Evolutionary conservation across 1,284 basidiomycete genomes (phyloP), one percentile per base, ranked within the genome.

Genomic region (Gyrodon tennesseensis): DNA sequence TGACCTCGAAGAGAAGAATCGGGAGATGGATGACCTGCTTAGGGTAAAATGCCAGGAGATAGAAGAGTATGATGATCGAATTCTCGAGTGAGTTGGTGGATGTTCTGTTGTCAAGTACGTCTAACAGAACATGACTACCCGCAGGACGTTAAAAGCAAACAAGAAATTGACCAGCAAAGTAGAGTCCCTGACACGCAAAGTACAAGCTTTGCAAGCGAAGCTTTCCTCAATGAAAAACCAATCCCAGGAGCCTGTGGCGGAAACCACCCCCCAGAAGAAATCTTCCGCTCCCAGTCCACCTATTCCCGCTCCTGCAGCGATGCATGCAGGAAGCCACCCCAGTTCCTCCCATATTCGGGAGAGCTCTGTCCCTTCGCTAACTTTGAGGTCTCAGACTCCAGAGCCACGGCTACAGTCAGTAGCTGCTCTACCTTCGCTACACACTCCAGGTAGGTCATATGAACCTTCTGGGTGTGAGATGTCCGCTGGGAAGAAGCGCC

Each of bases 31-130:
- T 69, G 84, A 86, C 52, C 77, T 90, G 52, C 77, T 92, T 39
- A 80, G 81, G 63, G 79, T 76, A 44, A 92, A 91, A 75, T 89
- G 86, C 67, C 76, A 81, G n/a, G 90, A 92, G 76, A 90, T 92
- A 64, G 90, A 92, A 72, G 88, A 89, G 69, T 90, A 91, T 63
- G 90, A 92, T 69, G 91, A 92, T 73, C 84, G 84, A 49, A 84
- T 86, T 64, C 84, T 92, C 64, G 88, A 88, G 90, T 92, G 77
- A 70, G 90, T 83, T 29, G 48, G 55, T 52, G 55, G n/a, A 39
- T 23, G 25, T 23, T 56, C 64, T 41, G 55, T 57, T 49, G n/a
- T 63, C 52, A 31, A 40, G 56, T 55, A 21, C 51, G 40, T 27
- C 13, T 44, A 25, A 39, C 54, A 51, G 59, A 61, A 31, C 27